Conservation (phyloP, 805 yeast species). For the Lipomyces yamadae region DNA sequence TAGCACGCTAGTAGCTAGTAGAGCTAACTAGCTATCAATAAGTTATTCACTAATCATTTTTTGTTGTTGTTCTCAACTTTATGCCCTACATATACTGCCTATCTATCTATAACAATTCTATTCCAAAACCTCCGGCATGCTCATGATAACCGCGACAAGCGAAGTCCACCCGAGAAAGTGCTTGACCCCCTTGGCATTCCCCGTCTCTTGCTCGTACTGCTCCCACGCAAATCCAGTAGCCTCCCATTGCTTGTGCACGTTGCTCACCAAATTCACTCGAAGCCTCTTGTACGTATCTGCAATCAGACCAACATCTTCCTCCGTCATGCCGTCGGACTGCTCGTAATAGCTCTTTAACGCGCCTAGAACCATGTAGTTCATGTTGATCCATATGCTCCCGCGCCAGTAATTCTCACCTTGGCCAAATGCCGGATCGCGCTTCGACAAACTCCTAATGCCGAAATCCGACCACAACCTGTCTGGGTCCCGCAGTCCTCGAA, state of each 20-base stretch:
- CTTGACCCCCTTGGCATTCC: conserved; percentile 78
- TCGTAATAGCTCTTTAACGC: conserved; percentile 61
- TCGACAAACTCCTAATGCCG: conserved; percentile 83
- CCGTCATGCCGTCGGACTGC: conserved; percentile 42
- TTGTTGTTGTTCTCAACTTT: too few relatives aligned
- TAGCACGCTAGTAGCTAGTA: too few relatives aligned
- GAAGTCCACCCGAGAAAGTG: conserved; percentile 97
- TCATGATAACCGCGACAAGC: conserved; percentile 76
- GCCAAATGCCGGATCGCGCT: conserved; percentile 65
- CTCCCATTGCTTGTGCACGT: conserved; percentile 70
- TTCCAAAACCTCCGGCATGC: conserved; percentile 62
- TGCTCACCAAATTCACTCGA: conserved; percentile 68
- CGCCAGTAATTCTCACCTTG: conserved; percentile 94
- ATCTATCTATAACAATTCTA: background rate
- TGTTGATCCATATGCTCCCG: conserved; percentile 90
- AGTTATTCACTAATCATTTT: too few relatives aligned
- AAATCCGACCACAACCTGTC: conserved; percentile 73
- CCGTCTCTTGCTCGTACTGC: conserved; percentile 79
- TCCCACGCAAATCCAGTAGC: conserved; percentile 87
- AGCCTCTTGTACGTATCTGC: conserved; percentile 60
- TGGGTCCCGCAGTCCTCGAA: conserved; percentile 68
- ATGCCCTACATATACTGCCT: background rate
- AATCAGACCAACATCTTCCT: conserved; percentile 50
- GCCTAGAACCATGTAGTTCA: conserved; percentile 81
- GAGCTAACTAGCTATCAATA: too few relatives aligned